A percentile compares a stretch with the other conserved stretches of the same genome.
Evolutionary conservation across 2,329 filamentous ascomycete genomes (phyloP).

Genomic region (Karstenula rhodostoma): DNA sequence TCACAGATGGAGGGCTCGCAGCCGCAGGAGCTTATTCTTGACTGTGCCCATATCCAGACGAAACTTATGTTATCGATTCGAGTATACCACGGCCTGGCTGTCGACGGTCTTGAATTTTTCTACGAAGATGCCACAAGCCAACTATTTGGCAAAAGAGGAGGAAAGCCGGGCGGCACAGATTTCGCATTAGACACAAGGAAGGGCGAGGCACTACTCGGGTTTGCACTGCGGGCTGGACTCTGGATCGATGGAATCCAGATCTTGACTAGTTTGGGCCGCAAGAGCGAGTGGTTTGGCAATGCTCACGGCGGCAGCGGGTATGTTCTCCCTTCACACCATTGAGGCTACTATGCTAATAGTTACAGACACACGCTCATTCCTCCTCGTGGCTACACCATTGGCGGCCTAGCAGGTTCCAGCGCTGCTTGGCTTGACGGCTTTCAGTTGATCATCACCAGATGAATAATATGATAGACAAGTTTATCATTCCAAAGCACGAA

Average conservation of each 20-base stretch:
- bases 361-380: constrained; percentile 85
- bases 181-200: constrained; percentile 85
- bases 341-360: constrained; percentile 30
- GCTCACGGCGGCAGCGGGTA: constrained; percentile 81
- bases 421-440: constrained; percentile 86
- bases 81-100: constrained; percentile 76
- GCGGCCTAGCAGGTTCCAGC: constrained; percentile 84
- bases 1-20: constrained; percentile 75
- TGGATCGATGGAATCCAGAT: constrained; percentile 93
- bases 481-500: not conserved
- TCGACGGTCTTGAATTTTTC: constrained; percentile 90
- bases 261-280: constrained; percentile 85
- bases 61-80: constrained; percentile 78
- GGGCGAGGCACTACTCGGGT: constrained; percentile 88
- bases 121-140: constrained; percentile 89
- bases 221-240: constrained; percentile 78
- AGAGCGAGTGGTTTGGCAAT: constrained; percentile 86
- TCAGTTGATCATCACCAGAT: constrained; percentile 79
- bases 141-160: constrained; percentile 83
- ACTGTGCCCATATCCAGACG: constrained; percentile 68
- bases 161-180: constrained; percentile 72
- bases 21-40: constrained; percentile 76
- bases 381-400: constrained; percentile 86
- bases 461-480: constrained; percentile 32
- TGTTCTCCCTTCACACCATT: constrained; percentile 52